Evolutionary conservation across 805 yeast species (phyloP), one percentile per base, ranked within the genome.

Genomic region (Kazachstania psychrophila): DNA sequence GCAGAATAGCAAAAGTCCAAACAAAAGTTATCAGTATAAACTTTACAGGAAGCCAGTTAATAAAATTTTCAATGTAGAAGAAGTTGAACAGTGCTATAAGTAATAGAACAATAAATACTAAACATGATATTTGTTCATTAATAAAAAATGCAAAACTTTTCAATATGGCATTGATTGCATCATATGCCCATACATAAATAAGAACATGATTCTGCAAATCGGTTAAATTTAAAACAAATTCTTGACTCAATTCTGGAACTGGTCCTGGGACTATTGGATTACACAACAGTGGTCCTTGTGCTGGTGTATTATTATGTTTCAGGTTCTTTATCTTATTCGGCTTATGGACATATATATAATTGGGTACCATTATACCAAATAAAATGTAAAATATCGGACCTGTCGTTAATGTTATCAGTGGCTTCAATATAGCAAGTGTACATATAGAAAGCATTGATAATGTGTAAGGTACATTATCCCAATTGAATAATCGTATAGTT

Each of bases 151-250:
- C 73, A 54, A 77, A 76, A 39, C 72, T 75, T 15, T 64, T 60
- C 23, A 81, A 63, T 29, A 72, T 38, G 46, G 65, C 58, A 15
- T 68, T 62, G 4, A 74, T 34, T 16, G 67, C 66, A 58, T 86
- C 89, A 68, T 77, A 85, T 0, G 66, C 59, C 10, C 62, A 55
- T 8, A 80, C 77, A 54, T 79, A 84, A 11, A 77, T 50, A 22
- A 77, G 52, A 84, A 82, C 78, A 50, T 77, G 79, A 53, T 86
- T 86, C 52, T 86, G 95, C 40, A 85, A 64, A 61, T 86, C 95
- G 1, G 94, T 83, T 48, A 83, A 64, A 53, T 86, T 86, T 39
- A 85, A 53, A 15, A 79, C 58, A 52, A 85, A 86, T 53, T 86
- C 95, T 38, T 82, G 66, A 23, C 88, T 77, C 34, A 82, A 66